These are phyloP conservation scores for Aspergillus phoenicis DNA, from an alignment of 2,329 filamentous ascomycete genomes.

Conservation along the genomic window DNA sequence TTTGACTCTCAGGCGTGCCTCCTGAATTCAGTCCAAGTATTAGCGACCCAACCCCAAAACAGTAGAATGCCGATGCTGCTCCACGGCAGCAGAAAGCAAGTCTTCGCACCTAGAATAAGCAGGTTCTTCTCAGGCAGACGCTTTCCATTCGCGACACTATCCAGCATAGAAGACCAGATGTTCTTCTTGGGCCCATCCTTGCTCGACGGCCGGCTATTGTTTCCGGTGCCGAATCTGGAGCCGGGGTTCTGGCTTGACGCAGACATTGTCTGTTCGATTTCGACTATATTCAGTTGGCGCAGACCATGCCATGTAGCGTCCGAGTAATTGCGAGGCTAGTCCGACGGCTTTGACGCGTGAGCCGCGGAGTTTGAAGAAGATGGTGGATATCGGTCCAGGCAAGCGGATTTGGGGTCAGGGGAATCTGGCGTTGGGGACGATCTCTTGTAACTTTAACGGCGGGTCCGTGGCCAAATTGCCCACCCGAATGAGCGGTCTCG, in stretches of 20 bases:
- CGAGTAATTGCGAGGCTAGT: not conserved
- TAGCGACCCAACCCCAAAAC: slow-evolving; percentile 10
- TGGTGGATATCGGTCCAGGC: slow-evolving; percentile 20
- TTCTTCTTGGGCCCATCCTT: slow-evolving; percentile 75
- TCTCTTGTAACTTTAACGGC: slow-evolving; percentile 1
- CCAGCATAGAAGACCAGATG: slow-evolving; percentile 92
- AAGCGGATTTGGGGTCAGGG: slow-evolving; percentile 36
- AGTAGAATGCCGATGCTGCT: slow-evolving; percentile 5
- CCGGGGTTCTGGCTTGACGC: slow-evolving; percentile 40
- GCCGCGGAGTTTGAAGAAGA: slow-evolving; percentile 7
- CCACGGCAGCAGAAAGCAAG: slow-evolving; percentile 3
- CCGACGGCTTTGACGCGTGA: slow-evolving; percentile 22
- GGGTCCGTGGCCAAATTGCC: not conserved
- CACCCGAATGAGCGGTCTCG: slow-evolving; percentile 2
- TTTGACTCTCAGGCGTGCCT: slow-evolving; percentile 78
- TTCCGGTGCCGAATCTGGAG: slow-evolving; percentile 32
- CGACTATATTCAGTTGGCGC: slow-evolving; percentile 38
- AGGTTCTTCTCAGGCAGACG: slow-evolving; percentile 89
- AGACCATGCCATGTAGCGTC: slow-evolving; percentile 36
- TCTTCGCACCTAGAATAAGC: slow-evolving; percentile 71
- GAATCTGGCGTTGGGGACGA: slow-evolving; percentile 19
- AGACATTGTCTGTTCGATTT: slow-evolving; percentile 42
- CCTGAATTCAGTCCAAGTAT: slow-evolving; percentile 53
- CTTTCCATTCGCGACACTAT: slow-evolving; percentile 86
- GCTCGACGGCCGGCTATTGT: slow-evolving; percentile 49